Evolutionary conservation across 768 basidiomycete species (phyloP).

Genomic region (Phaffia australis): DNA sequence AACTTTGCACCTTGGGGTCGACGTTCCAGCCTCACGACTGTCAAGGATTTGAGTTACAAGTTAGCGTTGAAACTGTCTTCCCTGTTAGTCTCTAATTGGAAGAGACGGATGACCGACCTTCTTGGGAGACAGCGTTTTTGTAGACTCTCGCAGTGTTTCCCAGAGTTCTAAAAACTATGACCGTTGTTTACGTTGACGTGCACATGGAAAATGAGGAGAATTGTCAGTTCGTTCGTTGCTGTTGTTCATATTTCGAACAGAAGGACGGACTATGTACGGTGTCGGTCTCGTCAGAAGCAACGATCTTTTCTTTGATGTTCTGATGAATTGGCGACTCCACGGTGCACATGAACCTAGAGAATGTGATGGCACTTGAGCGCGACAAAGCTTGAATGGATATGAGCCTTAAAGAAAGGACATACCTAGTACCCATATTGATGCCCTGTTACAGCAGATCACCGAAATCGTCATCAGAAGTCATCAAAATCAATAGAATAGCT

Average conservation of each 20-base stretch:
- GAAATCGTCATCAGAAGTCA: neutral
- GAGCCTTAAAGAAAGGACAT: slow-evolving; percentile 20
- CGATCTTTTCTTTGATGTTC: slow-evolving; percentile 81
- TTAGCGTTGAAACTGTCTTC: neutral
- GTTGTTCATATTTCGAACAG: neutral
- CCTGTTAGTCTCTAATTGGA: neutral
- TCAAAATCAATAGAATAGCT: neutral
- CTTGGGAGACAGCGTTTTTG: slow-evolving; percentile 39
- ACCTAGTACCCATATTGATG: slow-evolving; percentile 58
- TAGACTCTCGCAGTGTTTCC: slow-evolving; percentile 30
- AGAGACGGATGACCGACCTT: slow-evolving; percentile 21
- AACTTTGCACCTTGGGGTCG: slow-evolving; percentile 79
- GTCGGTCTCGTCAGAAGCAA: slow-evolving; percentile 67
- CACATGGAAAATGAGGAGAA: slow-evolving; percentile 39
- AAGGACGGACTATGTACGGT: slow-evolving; percentile 34
- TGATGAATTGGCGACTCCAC: slow-evolving; percentile 80
- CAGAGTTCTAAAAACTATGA: slow-evolving; percentile 61
- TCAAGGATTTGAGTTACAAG: no score
- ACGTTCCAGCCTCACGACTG: slow-evolving; percentile 71
- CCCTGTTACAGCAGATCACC: slow-evolving; percentile 45
- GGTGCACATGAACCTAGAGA: slow-evolving; percentile 87
- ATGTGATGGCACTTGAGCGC: slow-evolving; percentile 26
- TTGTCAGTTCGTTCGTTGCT: neutral
- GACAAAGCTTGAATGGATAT: neutral
- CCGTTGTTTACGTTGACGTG: neutral